Percentiles rank a stretch among this genome's conserved stretches.
Evolutionary conservation across 352 stramenopile species (phyloP).

Genomic region (Phytophthora multivora): DNA sequence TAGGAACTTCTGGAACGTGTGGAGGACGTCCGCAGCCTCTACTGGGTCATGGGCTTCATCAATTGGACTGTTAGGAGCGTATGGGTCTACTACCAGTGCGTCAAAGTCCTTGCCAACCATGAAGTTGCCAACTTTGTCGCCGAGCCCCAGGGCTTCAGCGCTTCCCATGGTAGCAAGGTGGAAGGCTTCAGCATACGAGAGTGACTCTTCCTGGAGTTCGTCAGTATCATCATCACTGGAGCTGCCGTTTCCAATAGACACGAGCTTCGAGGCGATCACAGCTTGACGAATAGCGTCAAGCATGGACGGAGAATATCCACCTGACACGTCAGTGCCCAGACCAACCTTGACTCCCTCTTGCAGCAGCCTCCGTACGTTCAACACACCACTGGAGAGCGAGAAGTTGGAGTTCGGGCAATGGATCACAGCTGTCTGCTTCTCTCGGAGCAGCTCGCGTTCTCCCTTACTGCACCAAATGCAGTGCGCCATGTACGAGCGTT

Average conservation of each 20-base stretch:
- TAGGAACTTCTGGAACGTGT: constrained; percentile 85
- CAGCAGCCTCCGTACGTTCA: constrained; percentile 83
- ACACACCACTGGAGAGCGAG: constrained; percentile 86
- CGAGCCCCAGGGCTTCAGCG: constrained; percentile 36
- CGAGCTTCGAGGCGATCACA: constrained; percentile 88
- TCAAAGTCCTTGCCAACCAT: constrained; percentile 90
- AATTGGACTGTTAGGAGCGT: constrained; percentile 62
- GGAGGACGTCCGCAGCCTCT: constrained; percentile 57
- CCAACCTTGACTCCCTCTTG: constrained; percentile 89
- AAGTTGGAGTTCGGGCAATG: constrained; percentile 97
- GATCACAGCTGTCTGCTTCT: constrained; percentile 81
- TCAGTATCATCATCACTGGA: constrained; percentile 38
- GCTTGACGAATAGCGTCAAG: constrained; percentile 91
- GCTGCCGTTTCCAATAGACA: constrained; percentile 69
- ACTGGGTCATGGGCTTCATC: constrained; percentile 53
- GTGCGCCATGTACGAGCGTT: constrained; percentile 94
- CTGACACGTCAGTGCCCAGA: constrained; percentile 94
- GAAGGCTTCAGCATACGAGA: constrained; percentile 88
- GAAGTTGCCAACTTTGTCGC: constrained; percentile 90
- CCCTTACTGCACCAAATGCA: constrained; percentile 86
- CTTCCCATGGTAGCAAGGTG: constrained; percentile 90
- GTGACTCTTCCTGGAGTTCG: constrained; percentile 16
- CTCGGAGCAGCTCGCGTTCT: constrained; percentile 77
- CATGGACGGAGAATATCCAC: constrained; percentile 94
- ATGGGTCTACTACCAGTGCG: constrained; percentile 84